Percentiles rank a stretch among this genome's conserved stretches.
phyloP scores from a whole-genome alignment of 176 grass and related monocot species.

The Raddia guianensis region DNA sequence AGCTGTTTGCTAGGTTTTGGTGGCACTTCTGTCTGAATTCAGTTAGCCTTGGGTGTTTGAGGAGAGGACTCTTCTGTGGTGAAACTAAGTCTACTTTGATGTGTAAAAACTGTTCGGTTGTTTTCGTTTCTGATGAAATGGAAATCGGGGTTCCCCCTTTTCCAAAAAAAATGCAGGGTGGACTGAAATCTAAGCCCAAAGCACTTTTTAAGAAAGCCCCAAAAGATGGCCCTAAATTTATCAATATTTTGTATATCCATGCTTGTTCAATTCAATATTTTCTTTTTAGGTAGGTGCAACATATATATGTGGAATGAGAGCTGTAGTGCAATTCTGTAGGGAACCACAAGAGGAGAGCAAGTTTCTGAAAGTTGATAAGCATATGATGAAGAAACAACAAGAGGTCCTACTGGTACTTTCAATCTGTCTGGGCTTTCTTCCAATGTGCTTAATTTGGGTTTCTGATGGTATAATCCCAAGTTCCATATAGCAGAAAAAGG shows the following conservation, averaged over 20 bases:
- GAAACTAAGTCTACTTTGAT: too few species aligned
- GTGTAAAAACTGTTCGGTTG: too few species aligned
- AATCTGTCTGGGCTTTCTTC: background rate
- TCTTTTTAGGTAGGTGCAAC: background rate
- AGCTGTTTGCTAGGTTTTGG: too few species aligned
- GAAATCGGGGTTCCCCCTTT: too few species aligned
- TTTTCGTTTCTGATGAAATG: too few species aligned
- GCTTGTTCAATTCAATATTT: background rate
- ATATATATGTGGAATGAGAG: slow-evolving; percentile 6
- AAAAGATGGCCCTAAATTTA: slow-evolving; percentile 24
- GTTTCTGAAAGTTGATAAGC: slow-evolving; percentile 37
- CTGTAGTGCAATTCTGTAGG: slow-evolving; percentile 33
- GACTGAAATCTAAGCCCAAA: slow-evolving; percentile 43
- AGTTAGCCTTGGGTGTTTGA: too few species aligned
- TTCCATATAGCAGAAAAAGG: slow-evolving; percentile 40
- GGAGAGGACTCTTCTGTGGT: too few species aligned
- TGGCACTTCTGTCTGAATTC: too few species aligned
- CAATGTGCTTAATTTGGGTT: slow-evolving; percentile 3
- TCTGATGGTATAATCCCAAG: slow-evolving; percentile 7
- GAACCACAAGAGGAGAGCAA: slow-evolving; percentile 45
- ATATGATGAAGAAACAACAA: slow-evolving; percentile 38
- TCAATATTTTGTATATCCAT: slow-evolving; percentile 15
- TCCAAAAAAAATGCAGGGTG: too few species aligned
- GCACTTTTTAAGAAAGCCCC: slow-evolving; percentile 15
- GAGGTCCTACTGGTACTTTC: slow-evolving; percentile 22